Conservation (phyloP, 2,329 filamentous ascomycete species). For the Fusarium pininemorale region DNA sequence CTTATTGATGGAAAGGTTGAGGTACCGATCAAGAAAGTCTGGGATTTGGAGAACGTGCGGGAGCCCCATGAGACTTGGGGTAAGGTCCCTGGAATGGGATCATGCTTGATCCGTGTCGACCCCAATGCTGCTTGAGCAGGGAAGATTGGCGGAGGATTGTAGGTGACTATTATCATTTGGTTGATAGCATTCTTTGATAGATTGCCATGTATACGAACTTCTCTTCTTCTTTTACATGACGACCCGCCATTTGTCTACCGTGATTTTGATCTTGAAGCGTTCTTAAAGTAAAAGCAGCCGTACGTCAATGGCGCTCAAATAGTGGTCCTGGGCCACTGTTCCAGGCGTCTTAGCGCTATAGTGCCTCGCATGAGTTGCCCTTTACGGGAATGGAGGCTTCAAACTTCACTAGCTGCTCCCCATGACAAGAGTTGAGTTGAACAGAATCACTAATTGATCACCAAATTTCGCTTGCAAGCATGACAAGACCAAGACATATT, state of each 20-base stretch:
- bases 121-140: slow-evolving; percentile 3
- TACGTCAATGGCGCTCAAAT: neutral
- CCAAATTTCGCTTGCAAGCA: neutral
- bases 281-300: neutral
- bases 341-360: neutral
- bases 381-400: neutral
- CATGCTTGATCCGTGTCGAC: slow-evolving; percentile 45
- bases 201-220: neutral
- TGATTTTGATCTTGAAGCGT: neutral
- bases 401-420: neutral
- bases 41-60: slow-evolving; percentile 53
- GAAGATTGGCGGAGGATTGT: neutral
- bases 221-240: neutral
- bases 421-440: neutral
- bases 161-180: neutral
- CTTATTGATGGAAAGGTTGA: slow-evolving; percentile 44
- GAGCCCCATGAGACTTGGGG: slow-evolving; percentile 51
- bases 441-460: neutral
- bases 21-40: slow-evolving; percentile 51
- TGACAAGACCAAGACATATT: neutral
- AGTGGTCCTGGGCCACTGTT: neutral
- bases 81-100: slow-evolving; percentile 48
- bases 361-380: neutral
- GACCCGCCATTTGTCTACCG: neutral
- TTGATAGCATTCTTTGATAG: neutral